Evolutionary conservation across 192 early-diverging fungal species (phyloP).

Genomic region (Lobosporangium transversale): DNA sequence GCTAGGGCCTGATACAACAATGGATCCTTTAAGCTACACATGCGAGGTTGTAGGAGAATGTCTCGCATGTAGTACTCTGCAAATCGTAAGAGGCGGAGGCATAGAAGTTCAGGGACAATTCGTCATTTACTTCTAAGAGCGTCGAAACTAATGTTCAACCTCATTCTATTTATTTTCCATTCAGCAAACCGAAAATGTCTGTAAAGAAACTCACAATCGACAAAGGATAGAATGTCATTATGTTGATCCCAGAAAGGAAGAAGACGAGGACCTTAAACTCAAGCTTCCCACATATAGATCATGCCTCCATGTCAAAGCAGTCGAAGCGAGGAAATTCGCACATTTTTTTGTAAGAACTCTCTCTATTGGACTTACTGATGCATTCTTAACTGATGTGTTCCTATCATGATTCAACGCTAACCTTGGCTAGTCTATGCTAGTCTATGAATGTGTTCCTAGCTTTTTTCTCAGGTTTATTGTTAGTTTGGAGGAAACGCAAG

Average conservation of each 20-base stretch:
- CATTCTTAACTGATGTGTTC: neutral
- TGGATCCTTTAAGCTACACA: conserved; percentile 10
- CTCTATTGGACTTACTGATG: neutral
- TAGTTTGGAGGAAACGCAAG: conserved; percentile 44
- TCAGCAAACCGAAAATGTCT: conserved; percentile 26
- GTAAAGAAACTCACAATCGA: conserved; percentile 42
- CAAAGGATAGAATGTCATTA: conserved; percentile 42
- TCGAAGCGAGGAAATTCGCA: conserved; percentile 39
- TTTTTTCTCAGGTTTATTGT: conserved; percentile 26
- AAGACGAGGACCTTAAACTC: conserved; percentile 49
- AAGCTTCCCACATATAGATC: conserved; percentile 23
- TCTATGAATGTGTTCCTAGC: conserved; percentile 39
- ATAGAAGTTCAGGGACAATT: neutral
- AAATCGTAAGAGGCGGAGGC: conserved; percentile 22
- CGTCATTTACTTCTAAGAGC: neutral
- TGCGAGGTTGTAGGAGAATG: conserved; percentile 37
- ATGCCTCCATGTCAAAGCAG: conserved; percentile 40
- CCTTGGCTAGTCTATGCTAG: conserved; percentile 7
- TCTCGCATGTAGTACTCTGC: conserved; percentile 20
- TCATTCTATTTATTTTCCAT: no score
- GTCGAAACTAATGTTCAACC: neutral
- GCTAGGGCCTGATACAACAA: neutral
- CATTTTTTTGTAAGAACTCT: conserved; percentile 37
- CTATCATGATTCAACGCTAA: neutral
- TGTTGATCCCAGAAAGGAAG: conserved; percentile 45